Evolutionary conservation across 331 rosid species (phyloP), one percentile per base, ranked within the genome.

Genomic region (Cucumis variabilis): DNA sequence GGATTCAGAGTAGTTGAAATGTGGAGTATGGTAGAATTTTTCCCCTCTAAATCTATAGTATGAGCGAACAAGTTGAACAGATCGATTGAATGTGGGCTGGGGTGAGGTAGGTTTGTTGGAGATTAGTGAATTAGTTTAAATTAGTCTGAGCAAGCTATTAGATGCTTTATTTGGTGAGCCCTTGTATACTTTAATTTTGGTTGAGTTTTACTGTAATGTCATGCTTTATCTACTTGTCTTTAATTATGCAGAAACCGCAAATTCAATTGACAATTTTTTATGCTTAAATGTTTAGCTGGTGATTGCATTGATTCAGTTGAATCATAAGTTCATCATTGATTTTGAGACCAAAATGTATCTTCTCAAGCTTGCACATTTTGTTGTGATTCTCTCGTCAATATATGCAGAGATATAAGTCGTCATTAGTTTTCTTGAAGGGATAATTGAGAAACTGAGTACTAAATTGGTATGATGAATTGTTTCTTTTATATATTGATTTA

Each of bases 321-420:
- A 97, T 89, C 94, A 97, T 91, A 97, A 97, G 88, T 97, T 97
- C 95, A 96, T 97, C 92, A 96, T 99, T 1, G 98, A 97, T 91
- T 97, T 97, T 60, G 99, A 97, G 94, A 97, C 99, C 20, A 97
- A 97, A 89, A 96, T 97, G 99, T 96, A 98, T 90, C 99, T 94
- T 88, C 98, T 98, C 90, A 98, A 98, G 95, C 98, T 98, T 87
- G 99, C 99, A 24, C 99, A 98, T 92, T 96, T 98, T 91, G 98
- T 98, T 44, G 99, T 98, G 84, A 96, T 94, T 98, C 58, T 98
- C 99, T 85, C 94, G 99, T 81, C 98, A 91, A 90, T 98, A n/a
- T n/a, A 98, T 91, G 86, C 99, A 28, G 99, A 98, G 92, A 98
- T 92, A 93, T 98, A 98, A 89, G 96, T 98, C 79, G 99, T 98